A percentile compares a stretch with the other conserved stretches of the same genome.
Conservation (phyloP, 768 basidiomycete genomes). For the Kwoniella dendrophila region DNA sequence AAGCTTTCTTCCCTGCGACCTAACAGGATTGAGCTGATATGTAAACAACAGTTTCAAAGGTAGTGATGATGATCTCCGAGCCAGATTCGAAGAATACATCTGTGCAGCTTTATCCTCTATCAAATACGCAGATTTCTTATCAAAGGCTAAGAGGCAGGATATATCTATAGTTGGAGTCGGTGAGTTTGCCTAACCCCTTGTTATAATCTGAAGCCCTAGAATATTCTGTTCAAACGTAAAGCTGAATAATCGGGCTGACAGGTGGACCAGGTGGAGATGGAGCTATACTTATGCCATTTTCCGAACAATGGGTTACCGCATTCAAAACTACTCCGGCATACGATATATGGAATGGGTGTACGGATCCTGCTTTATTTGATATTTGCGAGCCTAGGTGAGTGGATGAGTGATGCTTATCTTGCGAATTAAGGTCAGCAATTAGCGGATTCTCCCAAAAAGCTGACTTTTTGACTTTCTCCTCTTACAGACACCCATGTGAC, state of each 20-base stretch:
- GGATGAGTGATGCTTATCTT: too few relatives aligned
- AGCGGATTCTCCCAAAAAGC: too few relatives aligned
- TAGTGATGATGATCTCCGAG: conserved; percentile 89
- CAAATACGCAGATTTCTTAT: conserved; percentile 83
- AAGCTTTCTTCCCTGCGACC: not conserved
- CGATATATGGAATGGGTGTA: conserved; percentile 84
- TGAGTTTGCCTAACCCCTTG: conserved; percentile 17
- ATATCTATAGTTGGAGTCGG: conserved; percentile 57
- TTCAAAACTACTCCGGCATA: conserved; percentile 86
- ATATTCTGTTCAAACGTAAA: not conserved
- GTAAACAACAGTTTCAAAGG: conserved; percentile 74
- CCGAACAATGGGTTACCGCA: conserved; percentile 80
- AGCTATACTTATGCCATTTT: conserved; percentile 68
- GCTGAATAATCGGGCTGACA: conserved; percentile 4
- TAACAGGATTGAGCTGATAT: not conserved
- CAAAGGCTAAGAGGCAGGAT: conserved; percentile 66
- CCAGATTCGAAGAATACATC: conserved; percentile 95
- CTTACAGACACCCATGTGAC: conserved; percentile 81
- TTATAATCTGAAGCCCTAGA: not conserved
- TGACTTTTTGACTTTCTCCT: not conserved
- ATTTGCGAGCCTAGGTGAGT: conserved; percentile 86
- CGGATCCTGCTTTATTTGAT: conserved; percentile 91
- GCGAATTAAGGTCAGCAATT: too few relatives aligned
- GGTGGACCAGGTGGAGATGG: conserved; percentile 26
- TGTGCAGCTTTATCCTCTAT: conserved; percentile 82